phyloP scores from a whole-genome alignment of 75 land plant species.

The Isoetes taiwanensis region DNA sequence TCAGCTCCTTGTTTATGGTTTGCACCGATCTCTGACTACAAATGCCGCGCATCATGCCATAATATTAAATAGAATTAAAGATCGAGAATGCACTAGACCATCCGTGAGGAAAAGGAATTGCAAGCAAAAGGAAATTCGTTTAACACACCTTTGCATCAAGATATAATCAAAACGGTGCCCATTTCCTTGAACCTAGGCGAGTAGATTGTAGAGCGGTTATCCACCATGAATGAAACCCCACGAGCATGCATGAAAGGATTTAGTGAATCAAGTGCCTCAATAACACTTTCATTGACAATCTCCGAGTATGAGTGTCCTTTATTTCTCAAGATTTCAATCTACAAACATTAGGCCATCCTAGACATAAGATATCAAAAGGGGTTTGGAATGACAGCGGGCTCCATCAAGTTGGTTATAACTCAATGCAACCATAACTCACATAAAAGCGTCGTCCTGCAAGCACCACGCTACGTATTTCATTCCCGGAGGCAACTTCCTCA shows the following conservation, averaged over 20 bases:
- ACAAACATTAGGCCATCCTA: too few species aligned
- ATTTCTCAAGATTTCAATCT: constrained; percentile 95
- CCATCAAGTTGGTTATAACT: too few species aligned
- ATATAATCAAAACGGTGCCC: constrained; percentile 98
- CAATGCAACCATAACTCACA: too few species aligned
- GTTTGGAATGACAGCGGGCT: too few species aligned
- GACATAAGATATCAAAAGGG: too few species aligned
- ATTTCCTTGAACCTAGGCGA: constrained; percentile 81
- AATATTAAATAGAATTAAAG: neutral
- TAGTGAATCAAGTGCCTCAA: constrained; percentile 85
- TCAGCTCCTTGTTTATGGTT: constrained; percentile 63
- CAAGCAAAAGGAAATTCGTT: neutral
- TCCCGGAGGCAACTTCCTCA: constrained; percentile 96
- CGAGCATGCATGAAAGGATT: constrained; percentile 99
- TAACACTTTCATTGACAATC: constrained; percentile 89
- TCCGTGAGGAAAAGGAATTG: neutral
- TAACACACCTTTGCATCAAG: constrained; percentile 56
- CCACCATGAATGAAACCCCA: constrained; percentile 95
- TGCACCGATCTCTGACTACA: constrained; percentile 55
- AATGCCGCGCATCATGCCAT: too few species aligned
- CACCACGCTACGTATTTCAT: constrained; percentile 94
- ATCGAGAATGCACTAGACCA: neutral
- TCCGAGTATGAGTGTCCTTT: constrained; percentile 96
- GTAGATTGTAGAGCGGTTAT: constrained; percentile 96
- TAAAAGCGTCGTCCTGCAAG: constrained; percentile 89